A percentile compares a stretch with the other conserved stretches of the same genome.
Evolutionary conservation across 208 protist species (phyloP).

Genomic region (Leishmania turanica): DNA sequence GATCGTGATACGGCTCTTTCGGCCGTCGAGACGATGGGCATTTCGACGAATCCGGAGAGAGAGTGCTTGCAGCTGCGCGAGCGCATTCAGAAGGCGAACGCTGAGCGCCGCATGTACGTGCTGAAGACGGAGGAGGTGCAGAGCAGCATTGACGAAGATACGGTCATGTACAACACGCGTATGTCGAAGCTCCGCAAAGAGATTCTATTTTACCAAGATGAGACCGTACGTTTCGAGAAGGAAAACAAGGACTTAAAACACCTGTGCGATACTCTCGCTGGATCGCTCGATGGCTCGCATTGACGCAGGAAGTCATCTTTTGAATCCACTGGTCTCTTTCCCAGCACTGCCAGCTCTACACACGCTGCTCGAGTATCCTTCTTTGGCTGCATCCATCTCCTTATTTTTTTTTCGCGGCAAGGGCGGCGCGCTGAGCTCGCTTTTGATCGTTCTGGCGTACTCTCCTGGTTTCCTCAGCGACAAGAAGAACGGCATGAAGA

Average conservation of each 20-base stretch:
- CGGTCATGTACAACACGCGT: slow-evolving; percentile 50
- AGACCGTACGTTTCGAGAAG: slow-evolving; percentile 60
- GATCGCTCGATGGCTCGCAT: slow-evolving; percentile 38
- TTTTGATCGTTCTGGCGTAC: not conserved
- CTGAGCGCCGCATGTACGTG: slow-evolving; percentile 49
- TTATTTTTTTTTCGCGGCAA: not conserved
- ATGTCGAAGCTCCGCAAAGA: slow-evolving; percentile 65
- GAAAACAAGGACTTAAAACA: slow-evolving; percentile 71
- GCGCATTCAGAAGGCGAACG: slow-evolving; percentile 62
- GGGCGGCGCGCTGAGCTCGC: not conserved
- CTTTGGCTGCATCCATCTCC: not conserved
- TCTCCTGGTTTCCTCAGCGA: not conserved
- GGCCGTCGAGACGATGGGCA: slow-evolving; percentile 44
- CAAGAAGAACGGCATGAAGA: not conserved
- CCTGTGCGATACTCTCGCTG: slow-evolving; percentile 71
- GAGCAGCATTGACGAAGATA: slow-evolving; percentile 47
- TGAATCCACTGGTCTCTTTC: not conserved
- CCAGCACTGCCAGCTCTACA: not conserved
- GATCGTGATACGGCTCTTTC: slow-evolving; percentile 51
- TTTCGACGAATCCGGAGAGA: slow-evolving; percentile 45
- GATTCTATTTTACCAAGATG: slow-evolving; percentile 67
- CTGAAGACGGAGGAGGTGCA: slow-evolving; percentile 61
- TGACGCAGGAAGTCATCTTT: not conserved
- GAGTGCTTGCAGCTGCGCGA: slow-evolving; percentile 64
- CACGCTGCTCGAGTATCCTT: not conserved